These are phyloP conservation scores for Thielaviopsis punctulata DNA, from an alignment of 2,329 filamentous ascomycete genomes.

Conservation along the genomic window DNA sequence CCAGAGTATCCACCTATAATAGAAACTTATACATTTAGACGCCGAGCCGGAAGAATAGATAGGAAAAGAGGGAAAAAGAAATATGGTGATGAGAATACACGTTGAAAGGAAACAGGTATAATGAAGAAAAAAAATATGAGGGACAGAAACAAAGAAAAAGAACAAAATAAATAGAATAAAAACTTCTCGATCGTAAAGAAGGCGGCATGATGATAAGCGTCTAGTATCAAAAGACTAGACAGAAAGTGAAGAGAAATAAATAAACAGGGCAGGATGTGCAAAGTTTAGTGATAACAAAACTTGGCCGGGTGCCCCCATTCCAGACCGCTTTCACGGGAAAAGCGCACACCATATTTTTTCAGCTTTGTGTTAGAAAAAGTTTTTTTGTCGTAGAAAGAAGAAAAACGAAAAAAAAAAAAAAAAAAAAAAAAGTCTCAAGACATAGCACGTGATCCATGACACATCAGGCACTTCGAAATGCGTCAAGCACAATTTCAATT, in stretches of 20 bases:
- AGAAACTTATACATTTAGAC: neutral
- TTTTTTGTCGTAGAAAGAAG: constrained; percentile 2
- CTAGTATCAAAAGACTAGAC: neutral
- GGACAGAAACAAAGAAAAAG: neutral
- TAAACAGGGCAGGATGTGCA: neutral
- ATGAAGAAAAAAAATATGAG: neutral
- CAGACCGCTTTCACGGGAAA: neutral
- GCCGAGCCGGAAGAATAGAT: neutral
- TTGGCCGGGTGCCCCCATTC: neutral
- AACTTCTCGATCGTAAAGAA: neutral
- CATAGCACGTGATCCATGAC: neutral
- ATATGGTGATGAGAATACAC: neutral
- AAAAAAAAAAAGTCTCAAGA: neutral
- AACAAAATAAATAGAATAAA: neutral
- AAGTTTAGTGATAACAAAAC: neutral
- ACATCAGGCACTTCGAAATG: neutral
- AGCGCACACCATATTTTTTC: neutral
- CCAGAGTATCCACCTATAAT: neutral
- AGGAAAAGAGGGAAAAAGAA: neutral
- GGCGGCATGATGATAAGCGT: neutral
- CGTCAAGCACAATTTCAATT: neutral
- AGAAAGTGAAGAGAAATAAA: neutral
- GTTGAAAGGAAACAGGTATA: neutral
- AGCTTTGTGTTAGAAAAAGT: neutral
- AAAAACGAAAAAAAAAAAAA: neutral